Conservation (phyloP, 1,139 yeast genomes). For the Yamadazyma kanchanaburiensis region DNA sequence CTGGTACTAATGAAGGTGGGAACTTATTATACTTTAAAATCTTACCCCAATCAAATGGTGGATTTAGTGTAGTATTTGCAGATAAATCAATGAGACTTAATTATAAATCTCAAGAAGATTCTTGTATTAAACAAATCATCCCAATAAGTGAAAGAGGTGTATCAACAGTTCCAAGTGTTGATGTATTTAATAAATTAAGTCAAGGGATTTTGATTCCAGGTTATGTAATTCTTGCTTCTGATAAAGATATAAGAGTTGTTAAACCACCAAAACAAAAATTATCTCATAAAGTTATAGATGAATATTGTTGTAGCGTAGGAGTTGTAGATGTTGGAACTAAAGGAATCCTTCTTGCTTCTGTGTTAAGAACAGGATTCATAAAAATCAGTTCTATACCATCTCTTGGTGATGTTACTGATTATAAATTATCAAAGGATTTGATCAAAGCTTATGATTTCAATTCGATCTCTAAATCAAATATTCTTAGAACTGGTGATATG, state of each 20-base stretch:
- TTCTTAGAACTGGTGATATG: conserved; percentile 73
- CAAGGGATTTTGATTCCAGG: conserved; percentile 66
- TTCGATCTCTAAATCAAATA: conserved; percentile 23
- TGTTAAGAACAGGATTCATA: conserved; percentile 37
- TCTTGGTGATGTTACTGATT: conserved; percentile 34
- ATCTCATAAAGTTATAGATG: conserved; percentile 63
- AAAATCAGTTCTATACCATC: conserved; percentile 39
- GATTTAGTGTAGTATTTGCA: conserved; percentile 58
- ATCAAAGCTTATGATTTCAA: conserved; percentile 24
- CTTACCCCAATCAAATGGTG: conserved; percentile 65
- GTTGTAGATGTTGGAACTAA: conserved; percentile 22
- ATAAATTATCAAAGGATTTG: conserved; percentile 33
- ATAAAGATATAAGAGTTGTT: conserved; percentile 62
- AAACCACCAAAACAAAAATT: conserved; percentile 58
- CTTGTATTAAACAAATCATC: conserved; percentile 36
- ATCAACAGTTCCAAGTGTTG: conserved; percentile 62
- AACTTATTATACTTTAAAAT: conserved; percentile 64
- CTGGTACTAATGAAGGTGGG: conserved; percentile 80
- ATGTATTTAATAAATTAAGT: conserved; percentile 56
- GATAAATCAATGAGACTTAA: conserved; percentile 45
- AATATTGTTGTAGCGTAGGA: conserved; percentile 53
- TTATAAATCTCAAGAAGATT: conserved; percentile 35
- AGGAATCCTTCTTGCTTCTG: conserved; percentile 36
- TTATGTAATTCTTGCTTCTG: conserved; percentile 54
- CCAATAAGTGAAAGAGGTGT: conserved; percentile 62